Base-by-base conservation (phyloP, 768 basidiomycete genomes). In the Paxillus involutus region DNA sequence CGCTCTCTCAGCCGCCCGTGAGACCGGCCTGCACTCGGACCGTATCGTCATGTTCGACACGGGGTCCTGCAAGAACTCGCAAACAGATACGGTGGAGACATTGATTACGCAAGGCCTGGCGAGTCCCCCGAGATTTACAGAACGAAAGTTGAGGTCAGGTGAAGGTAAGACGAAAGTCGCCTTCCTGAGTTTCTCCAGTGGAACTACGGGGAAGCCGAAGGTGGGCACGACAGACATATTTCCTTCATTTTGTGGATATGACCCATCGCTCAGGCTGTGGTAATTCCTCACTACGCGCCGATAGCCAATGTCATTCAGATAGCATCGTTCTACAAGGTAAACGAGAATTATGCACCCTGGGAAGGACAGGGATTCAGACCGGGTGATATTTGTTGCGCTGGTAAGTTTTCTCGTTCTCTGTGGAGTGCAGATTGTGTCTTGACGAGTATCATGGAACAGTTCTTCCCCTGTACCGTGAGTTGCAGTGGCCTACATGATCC, bases 191-290 rank as follows among this genome's bases (percentile, higher is more conserved):
- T 87, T 87, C 62, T 86, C 85, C 0, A 86, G 84, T 32, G 84
- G 84, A 13, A 89, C 86, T 0, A 89, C 86, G 5, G 86, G 86
- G 1, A 79, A 76, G 52, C 86, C 86, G 0, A 85, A 88, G 77
- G 82, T 80, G 47, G 14, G 50, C 13, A 16, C 14, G 19, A 48
- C 6, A 2, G 11, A 6, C 3, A 21, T 30, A 6, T 6, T 17
- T 40, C 6, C 39, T 17, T 40, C 16, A 16, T 10, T 40, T 6
- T 40, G 39, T 33, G 39, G 14, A 40, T 17, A 16, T 11, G 21
- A 33, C 12, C 49, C 19, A 13, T 13, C 9, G 10, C 9, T 40
- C 47, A 80, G 78, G 80, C 81, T 21, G 80, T 84, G 6, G 80
- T 80, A 3, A 82, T 82, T 49, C 74, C 80, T 7, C 82, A 83